A percentile compares a stretch with the other conserved stretches of the same genome.
Evolutionary conservation across 345 rosid species (phyloP).

Genomic region (Melaleuca alternifolia): DNA sequence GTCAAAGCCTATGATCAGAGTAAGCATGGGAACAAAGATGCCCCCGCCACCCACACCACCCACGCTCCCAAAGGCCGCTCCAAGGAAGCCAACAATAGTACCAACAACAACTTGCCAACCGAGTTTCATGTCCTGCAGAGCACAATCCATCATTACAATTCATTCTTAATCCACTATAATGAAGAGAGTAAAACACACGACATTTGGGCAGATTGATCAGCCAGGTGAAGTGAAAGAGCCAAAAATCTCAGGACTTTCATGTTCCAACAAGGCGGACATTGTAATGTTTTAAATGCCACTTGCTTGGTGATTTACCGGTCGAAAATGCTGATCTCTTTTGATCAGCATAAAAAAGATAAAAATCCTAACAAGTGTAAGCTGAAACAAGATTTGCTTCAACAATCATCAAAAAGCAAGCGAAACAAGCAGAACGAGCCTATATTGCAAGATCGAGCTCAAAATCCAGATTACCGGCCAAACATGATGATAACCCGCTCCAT

Average conservation of each 20-base stretch:
- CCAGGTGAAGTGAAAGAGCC: background rate
- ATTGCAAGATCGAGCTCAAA: background rate
- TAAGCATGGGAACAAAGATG: conserved; percentile 46
- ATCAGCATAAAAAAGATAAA: background rate
- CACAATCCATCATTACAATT: background rate
- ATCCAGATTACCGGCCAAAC: conserved; percentile 32
- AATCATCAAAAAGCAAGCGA: background rate
- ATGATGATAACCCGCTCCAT: conserved; percentile 21
- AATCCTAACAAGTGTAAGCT: background rate
- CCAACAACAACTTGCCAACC: conserved; percentile 37
- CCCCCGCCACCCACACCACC: conserved; percentile 51
- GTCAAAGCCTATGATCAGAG: conserved; percentile 36
- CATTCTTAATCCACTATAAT: background rate
- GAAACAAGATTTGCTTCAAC: background rate
- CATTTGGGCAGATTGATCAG: background rate
- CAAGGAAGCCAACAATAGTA: conserved; percentile 28
- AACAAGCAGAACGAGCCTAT: background rate
- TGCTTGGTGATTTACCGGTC: background rate
- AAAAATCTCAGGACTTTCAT: background rate
- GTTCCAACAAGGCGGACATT: background rate
- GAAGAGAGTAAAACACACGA: background rate
- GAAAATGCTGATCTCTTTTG: background rate
- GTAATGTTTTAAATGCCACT: background rate
- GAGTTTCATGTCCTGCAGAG: conserved; percentile 31
- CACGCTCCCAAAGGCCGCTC: conserved; percentile 45